Evolutionary conservation across 2,329 filamentous ascomycete genomes (phyloP), one percentile per base, ranked within the genome.

Genomic region (Pseudogymnoascus sp.): DNA sequence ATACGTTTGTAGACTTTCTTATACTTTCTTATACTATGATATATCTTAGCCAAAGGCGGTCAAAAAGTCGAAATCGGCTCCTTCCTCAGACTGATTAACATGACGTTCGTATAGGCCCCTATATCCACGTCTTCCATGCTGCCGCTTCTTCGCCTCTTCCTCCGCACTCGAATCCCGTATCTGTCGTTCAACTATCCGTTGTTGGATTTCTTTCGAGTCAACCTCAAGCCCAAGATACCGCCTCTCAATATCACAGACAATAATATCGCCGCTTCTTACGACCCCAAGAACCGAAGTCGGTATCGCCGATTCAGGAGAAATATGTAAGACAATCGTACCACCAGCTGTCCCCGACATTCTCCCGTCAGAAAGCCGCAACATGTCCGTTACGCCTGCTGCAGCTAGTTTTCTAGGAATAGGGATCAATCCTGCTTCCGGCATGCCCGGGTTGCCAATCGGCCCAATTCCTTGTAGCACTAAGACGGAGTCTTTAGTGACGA

Each of bases 51-150:
- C 78, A 22, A 69, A 69, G 2, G 81, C 81, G 1, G 78, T 85
- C 62, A 88, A 71, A 63, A 88, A 87, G 65, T 84, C 83, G 73
- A 88, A 87, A 70, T 88, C 84, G 0, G 79, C 82, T 0, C 85
- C 85, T 1, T 78, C 68, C 65, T 87, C 78, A 0, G 84, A 84
- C 70, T 86, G 83, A 16, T 84, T 86, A 0, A 87, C 85, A 14
- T 76, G 77, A 5, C 82, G 74, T 77, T 84, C 79, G 69, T 86
- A 88, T 59, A 88, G 68, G 0, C 83, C 84, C 1, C 82, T 74
- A 72, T 87, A 88, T 0, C 84, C 85, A 67, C 84, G 78, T 68
- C 75, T 78, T 3, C 64, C 70, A n/a, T 6, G 41, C 2, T 12
- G 12, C 12, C 6, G 19, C 56, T 73, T 71, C 62, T 77, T 76